Evolutionary conservation across 2,329 filamentous ascomycete genomes (phyloP).

Genomic region (Coniochaeta sp.): DNA sequence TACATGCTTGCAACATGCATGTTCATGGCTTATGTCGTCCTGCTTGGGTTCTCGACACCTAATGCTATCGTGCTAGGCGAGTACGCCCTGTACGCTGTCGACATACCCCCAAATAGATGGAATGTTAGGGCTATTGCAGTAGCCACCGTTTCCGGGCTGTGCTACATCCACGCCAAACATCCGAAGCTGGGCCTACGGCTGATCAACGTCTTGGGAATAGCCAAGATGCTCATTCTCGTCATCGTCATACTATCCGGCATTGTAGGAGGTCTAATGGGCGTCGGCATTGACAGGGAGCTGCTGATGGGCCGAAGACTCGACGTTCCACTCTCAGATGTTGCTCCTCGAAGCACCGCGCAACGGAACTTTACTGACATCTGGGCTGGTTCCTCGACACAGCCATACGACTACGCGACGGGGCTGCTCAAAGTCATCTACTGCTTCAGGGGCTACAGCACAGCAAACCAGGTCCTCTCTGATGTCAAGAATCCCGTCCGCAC

Average conservation of each 20-base stretch:
- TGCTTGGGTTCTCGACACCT: slow-evolving; percentile 42
- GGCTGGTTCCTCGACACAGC: slow-evolving; percentile 28
- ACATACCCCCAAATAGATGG: slow-evolving; percentile 32
- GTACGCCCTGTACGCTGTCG: slow-evolving; percentile 39
- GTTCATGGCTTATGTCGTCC: slow-evolving; percentile 41
- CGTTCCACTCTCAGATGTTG: slow-evolving; percentile 12
- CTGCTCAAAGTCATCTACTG: slow-evolving; percentile 50
- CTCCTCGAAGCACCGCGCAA: slow-evolving; percentile 23
- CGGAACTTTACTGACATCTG: slow-evolving; percentile 32
- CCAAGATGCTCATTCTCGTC: slow-evolving; percentile 41
- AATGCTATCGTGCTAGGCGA: slow-evolving; percentile 45
- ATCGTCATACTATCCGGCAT: slow-evolving; percentile 35
- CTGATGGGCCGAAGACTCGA: slow-evolving; percentile 14
- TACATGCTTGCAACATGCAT: slow-evolving; percentile 44
- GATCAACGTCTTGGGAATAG: slow-evolving; percentile 38
- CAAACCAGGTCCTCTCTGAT: slow-evolving; percentile 49
- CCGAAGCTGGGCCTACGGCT: slow-evolving; percentile 37
- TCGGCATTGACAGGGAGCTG: slow-evolving; percentile 13
- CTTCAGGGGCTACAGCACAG: slow-evolving; percentile 46
- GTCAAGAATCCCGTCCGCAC: slow-evolving; percentile 50
- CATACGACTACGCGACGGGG: slow-evolving; percentile 37
- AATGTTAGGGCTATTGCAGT: slow-evolving; percentile 41
- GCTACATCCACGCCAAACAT: slow-evolving; percentile 36
- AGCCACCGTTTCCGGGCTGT: slow-evolving; percentile 35
- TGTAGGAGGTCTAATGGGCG: slow-evolving; percentile 24